Evolutionary conservation across 2,329 filamentous ascomycete genomes (phyloP).

Genomic region (Lasiodiplodia sp.): DNA sequence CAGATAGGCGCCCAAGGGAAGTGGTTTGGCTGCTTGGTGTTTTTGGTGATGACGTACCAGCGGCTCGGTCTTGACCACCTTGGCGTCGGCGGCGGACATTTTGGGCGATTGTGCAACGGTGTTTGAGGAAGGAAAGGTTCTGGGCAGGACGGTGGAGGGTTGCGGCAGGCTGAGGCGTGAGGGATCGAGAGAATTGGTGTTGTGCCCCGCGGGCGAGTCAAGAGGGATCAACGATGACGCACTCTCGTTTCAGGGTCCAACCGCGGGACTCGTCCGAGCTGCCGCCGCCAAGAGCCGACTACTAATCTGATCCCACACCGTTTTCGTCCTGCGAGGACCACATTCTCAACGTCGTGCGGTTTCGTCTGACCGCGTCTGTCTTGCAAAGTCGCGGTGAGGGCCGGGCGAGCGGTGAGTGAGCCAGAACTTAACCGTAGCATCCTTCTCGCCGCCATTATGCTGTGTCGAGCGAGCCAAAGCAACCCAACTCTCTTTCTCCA

Average conservation of each 20-base stretch:
- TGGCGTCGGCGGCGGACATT: constrained; percentile 40
- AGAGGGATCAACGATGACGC: constrained; percentile 13
- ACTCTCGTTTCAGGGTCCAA: constrained; percentile 21
- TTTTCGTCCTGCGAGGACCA: not conserved
- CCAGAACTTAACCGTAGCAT: not conserved
- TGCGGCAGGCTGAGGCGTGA: not conserved
- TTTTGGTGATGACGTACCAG: constrained; percentile 39
- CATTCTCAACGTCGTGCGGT: not conserved
- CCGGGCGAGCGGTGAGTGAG: constrained; percentile 8
- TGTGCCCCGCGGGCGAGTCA: constrained; percentile 1
- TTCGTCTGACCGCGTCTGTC: constrained; percentile 13
- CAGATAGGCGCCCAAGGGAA: not conserved
- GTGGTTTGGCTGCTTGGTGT: not conserved
- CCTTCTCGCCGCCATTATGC: constrained; percentile 2
- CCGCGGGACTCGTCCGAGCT: not conserved
- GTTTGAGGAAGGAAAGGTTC: not conserved
- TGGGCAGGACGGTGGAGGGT: not conserved
- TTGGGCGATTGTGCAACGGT: constrained; percentile 10
- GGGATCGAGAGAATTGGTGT: constrained; percentile 3
- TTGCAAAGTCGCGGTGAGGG: not conserved
- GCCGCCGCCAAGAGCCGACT: not conserved
- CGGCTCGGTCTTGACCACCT: constrained; percentile 45
- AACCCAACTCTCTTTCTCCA: not conserved
- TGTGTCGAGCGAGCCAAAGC: not conserved
- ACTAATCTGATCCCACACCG: not conserved